These are phyloP conservation scores for Candida easanensis DNA, from an alignment of 805 yeast species.

Conservation along the genomic window DNA sequence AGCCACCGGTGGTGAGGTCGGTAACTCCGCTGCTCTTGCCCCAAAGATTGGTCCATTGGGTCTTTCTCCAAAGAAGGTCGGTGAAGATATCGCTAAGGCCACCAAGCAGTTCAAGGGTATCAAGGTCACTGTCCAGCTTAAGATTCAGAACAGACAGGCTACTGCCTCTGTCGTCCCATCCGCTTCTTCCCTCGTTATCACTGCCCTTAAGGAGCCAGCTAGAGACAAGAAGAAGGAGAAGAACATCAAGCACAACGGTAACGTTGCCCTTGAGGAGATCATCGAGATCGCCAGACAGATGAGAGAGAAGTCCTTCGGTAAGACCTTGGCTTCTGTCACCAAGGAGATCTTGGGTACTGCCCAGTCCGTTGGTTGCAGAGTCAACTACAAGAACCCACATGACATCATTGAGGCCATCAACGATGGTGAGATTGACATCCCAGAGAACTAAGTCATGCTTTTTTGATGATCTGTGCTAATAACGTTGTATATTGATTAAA, in stretches of 20 bases:
- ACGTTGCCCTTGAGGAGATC: slow-evolving; percentile 95
- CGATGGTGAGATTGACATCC: slow-evolving; percentile 95
- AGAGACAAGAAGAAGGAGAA: slow-evolving; percentile 99
- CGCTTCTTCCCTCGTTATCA: slow-evolving; percentile 97
- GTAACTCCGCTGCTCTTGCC: slow-evolving; percentile 99
- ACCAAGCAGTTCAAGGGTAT: slow-evolving; percentile 99
- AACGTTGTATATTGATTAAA: slow-evolving; percentile 24
- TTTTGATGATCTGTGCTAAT: slow-evolving; percentile 13
- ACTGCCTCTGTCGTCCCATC: slow-evolving; percentile 98
- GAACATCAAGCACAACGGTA: slow-evolving; percentile 99
- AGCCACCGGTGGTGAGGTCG: slow-evolving; percentile 99
- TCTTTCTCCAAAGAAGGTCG: slow-evolving; percentile 99
- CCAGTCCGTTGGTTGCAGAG: slow-evolving; percentile 99
- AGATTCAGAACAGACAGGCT: slow-evolving; percentile 99
- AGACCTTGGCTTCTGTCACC: slow-evolving; percentile 92
- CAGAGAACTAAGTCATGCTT: slow-evolving; percentile 58
- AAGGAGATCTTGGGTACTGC: slow-evolving; percentile 99
- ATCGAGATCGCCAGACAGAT: slow-evolving; percentile 95
- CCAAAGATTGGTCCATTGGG: slow-evolving; percentile 99
- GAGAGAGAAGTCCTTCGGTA: slow-evolving; percentile 98
- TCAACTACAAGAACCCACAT: slow-evolving; percentile 98
- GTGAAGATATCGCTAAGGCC: slow-evolving; percentile 99
- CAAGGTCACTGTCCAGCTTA: slow-evolving; percentile 97
- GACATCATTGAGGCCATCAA: slow-evolving; percentile 97
- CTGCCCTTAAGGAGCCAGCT: slow-evolving; percentile 99